Percentiles rank a stretch among this genome's conserved stretches.
Conservation (phyloP, 768 basidiomycete species). For the Pleurotus platypus region DNA sequence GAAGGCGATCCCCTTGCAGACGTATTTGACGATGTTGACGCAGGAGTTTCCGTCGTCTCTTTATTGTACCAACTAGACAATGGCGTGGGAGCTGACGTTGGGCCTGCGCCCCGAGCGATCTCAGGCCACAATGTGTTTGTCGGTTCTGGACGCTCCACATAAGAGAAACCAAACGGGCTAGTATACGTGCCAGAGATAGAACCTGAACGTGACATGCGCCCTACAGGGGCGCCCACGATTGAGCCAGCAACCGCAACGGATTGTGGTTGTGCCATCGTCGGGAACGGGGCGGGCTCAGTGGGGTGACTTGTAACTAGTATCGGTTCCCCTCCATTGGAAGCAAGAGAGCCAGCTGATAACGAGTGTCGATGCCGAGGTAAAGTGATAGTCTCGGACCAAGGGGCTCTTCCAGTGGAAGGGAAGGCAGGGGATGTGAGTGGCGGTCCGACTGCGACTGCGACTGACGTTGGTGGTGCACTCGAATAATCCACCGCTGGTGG, state of each 20-base stretch:
- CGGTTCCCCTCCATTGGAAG: constrained; percentile 13
- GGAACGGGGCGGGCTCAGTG: constrained; percentile 4
- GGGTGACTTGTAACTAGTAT: constrained; percentile 7
- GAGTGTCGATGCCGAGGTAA: constrained; percentile 40
- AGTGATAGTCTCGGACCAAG: constrained; percentile 37
- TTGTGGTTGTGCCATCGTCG: constrained; percentile 4
- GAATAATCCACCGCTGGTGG: background rate
- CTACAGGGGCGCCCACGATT: constrained; percentile 35
- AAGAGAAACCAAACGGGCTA: constrained; percentile 33
- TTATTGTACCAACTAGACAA: constrained; percentile 4
- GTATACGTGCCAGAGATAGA: constrained; percentile 46
- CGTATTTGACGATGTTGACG: constrained; percentile 7
- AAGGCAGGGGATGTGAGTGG: constrained; percentile 19
- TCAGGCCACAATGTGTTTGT: constrained; percentile 1
- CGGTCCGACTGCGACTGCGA: constrained; percentile 10
- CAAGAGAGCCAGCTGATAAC: constrained; percentile 33
- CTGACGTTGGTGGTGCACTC: background rate
- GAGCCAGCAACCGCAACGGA: constrained; percentile 11
- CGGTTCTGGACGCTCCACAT: constrained; percentile 26
- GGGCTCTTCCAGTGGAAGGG: constrained; percentile 24
- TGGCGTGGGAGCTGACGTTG: constrained; percentile 5
- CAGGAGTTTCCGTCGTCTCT: constrained; percentile 8
- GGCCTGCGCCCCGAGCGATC: background rate
- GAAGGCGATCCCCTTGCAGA: constrained; percentile 31
- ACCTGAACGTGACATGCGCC: constrained; percentile 56